Evolutionary conservation across 2,329 filamentous ascomycete species (phyloP).

Genomic region (Magnaporthiopsis poae): DNA sequence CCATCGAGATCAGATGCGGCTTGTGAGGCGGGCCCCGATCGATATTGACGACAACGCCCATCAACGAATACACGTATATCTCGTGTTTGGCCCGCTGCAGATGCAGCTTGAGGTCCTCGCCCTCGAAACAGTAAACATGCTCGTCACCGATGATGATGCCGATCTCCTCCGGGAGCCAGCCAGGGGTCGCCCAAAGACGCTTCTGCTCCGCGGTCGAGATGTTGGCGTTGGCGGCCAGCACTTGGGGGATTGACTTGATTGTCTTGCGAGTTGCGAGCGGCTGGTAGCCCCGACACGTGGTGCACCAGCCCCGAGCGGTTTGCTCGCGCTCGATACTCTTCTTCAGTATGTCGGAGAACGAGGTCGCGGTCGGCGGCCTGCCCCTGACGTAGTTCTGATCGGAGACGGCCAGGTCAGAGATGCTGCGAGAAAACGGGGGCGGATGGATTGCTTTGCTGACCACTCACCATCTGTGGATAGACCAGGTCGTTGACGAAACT

Average conservation of each 20-base stretch:
- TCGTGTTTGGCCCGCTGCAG: conserved; percentile 69
- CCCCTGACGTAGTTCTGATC: background rate
- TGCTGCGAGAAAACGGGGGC: too few relatives aligned
- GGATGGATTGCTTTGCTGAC: background rate
- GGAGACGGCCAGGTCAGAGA: background rate
- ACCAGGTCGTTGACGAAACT: conserved; percentile 78
- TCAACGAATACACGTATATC: conserved; percentile 80
- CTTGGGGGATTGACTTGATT: conserved; percentile 69
- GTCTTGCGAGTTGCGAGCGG: conserved; percentile 76
- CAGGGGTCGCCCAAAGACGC: conserved; percentile 76
- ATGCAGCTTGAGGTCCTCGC: conserved; percentile 74
- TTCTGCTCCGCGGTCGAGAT: conserved; percentile 63
- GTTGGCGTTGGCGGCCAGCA: conserved; percentile 75
- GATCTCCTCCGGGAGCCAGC: conserved; percentile 88
- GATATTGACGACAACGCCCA: conserved; percentile 83
- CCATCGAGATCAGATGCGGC: conserved; percentile 79
- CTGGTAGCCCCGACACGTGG: conserved; percentile 81
- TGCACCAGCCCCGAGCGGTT: conserved; percentile 86
- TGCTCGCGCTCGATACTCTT: conserved; percentile 82
- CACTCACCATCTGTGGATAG: conserved; percentile 52
- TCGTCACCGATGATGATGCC: conserved; percentile 75
- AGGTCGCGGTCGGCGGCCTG: background rate
- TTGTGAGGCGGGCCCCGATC: conserved; percentile 77
- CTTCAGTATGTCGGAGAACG: conserved; percentile 87
- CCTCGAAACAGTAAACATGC: conserved; percentile 92